Conservation (phyloP, 108 stramenopile genomes). For the Skeletonema costatum region DNA sequence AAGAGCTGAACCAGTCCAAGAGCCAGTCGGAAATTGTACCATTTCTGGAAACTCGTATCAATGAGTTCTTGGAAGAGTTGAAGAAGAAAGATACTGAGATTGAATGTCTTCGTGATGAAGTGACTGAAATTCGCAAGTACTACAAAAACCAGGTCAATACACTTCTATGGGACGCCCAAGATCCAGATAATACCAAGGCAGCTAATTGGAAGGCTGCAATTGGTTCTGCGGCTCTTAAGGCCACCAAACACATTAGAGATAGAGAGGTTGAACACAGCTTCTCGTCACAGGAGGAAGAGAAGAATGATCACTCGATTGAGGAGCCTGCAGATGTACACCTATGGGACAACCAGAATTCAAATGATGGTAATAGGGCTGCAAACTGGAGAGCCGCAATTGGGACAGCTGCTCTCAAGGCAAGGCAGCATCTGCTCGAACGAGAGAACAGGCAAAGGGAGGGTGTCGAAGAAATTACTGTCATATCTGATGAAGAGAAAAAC, state of each 20-base stretch:
- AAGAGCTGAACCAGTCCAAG: not conserved
- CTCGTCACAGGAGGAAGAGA: not conserved
- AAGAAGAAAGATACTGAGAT: slow-evolving; percentile 1
- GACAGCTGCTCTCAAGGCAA: not conserved
- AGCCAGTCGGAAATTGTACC: not conserved
- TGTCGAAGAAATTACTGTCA: not conserved
- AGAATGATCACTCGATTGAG: not conserved
- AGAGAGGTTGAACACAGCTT: not conserved
- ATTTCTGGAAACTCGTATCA: not conserved
- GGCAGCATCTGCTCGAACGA: not conserved
- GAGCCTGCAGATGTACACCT: not conserved
- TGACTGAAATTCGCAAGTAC: not conserved
- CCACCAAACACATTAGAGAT: not conserved
- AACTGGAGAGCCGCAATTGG: not conserved
- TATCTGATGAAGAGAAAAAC: not conserved
- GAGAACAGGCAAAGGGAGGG: not conserved
- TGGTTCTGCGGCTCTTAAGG: not conserved
- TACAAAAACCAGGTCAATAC: not conserved
- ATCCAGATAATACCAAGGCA: not conserved
- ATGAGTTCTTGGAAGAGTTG: not conserved
- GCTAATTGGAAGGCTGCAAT: not conserved
- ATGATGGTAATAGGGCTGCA: not conserved
- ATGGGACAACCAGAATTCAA: not conserved
- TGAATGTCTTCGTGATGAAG: slow-evolving; percentile 1
- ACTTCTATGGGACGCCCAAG: not conserved